Evolutionary conservation across 106 monocot species (phyloP), one percentile per base, ranked within the genome.

Genomic region (Acanthochlamys bracteata): DNA sequence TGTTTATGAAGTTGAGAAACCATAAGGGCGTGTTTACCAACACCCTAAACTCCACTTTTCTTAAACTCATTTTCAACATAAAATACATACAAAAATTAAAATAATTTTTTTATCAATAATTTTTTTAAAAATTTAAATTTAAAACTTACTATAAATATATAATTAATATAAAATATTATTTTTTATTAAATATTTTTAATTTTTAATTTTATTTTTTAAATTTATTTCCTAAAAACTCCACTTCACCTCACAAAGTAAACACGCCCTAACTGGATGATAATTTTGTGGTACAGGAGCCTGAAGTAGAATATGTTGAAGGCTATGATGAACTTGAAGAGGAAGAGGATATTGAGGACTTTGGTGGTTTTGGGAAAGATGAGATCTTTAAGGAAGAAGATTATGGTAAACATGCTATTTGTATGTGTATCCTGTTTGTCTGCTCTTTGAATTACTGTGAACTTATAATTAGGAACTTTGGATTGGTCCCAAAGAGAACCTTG

Each of bases 291-390:
- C 67, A 86, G 89, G 94, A 84, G 57, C 78, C 72, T 60, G 87
- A 90, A 74, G 66, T 84, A 45, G 95, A 95, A 74, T 95, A 87
- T 73, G 87, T 95, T 41, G 90, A 87, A 83, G 87, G 80, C 4
- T 75, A 80, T 57, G 83, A 84, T 57, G 89, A 80, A 43, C 74
- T 77, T 68, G 82, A 81, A 74, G 89, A 93, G 64, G 90, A 84
- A 73, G 82, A 79, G 59, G 94, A 95, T 53, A 84, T 95, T 62
- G 94, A 86, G 75, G 94, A 95, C 59, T 90, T 78, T 74, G 76
- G 70, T 64, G 80, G 75, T 63, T 78, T 80, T 63, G 41, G 27
- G 39, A 69, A 76, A 45, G 71, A 74, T 22, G 69, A 61, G 20
- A 42, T 33, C 53, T 52, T 66, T 8, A 59, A 40, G 6, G 74